Conservation (phyloP, 371 early-diverging fungal species). For the Dinochytrium kinnereticum region DNA sequence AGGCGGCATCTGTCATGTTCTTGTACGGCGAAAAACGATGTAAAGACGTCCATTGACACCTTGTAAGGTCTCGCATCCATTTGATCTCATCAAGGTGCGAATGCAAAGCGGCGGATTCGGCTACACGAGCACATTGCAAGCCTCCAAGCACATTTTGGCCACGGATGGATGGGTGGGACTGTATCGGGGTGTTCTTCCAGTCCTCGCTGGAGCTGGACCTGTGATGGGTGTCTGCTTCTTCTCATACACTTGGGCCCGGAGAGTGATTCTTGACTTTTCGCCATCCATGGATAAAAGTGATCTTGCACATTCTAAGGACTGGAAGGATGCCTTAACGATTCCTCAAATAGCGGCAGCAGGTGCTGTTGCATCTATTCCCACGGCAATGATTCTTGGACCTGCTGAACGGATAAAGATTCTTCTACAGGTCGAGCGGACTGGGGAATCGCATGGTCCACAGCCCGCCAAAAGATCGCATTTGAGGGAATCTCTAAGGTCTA, state of each 20-base stretch:
- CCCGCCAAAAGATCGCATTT: too few relatives aligned
- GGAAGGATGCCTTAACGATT: slow-evolving; percentile 27
- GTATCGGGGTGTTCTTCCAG: slow-evolving; percentile 49
- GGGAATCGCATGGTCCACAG: slow-evolving; percentile 14
- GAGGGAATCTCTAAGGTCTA: background rate
- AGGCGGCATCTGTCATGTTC: slow-evolving; percentile 35
- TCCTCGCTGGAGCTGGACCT: slow-evolving; percentile 46
- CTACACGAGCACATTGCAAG: slow-evolving; percentile 28
- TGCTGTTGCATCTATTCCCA: slow-evolving; percentile 49
- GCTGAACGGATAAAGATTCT: slow-evolving; percentile 54
- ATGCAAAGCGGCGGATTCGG: slow-evolving; percentile 35
- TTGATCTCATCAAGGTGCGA: slow-evolving; percentile 52
- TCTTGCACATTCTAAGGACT: slow-evolving; percentile 3
- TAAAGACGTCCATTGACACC: background rate
- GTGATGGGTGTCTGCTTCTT: slow-evolving; percentile 43
- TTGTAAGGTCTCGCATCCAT: slow-evolving; percentile 44
- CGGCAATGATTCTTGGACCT: slow-evolving; percentile 47
- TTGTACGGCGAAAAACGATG: slow-evolving; percentile 14
- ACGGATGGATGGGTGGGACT: slow-evolving; percentile 44
- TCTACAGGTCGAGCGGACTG: slow-evolving; percentile 39
- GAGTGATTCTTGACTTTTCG: slow-evolving; percentile 13
- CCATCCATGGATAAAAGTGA: background rate
- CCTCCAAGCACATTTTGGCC: slow-evolving; percentile 30
- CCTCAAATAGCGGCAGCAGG: slow-evolving; percentile 38
- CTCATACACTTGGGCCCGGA: slow-evolving; percentile 18